Evolutionary conservation across 768 basidiomycete species (phyloP), one percentile per base, ranked within the genome.

Genomic region (Lepiota brunneoincarnata): DNA sequence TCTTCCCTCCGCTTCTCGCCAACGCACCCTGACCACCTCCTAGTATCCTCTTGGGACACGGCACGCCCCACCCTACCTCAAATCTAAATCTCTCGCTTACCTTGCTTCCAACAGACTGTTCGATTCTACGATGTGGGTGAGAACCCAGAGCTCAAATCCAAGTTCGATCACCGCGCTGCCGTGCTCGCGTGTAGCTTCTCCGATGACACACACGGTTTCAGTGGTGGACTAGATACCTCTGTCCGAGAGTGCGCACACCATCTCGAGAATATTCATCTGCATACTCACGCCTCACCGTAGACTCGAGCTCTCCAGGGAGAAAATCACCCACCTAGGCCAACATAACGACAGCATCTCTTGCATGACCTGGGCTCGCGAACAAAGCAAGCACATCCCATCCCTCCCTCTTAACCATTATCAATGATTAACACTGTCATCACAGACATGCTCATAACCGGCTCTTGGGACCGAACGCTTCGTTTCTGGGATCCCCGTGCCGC

Each of bases 11-110:
- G 81, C 28, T 98, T 89, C 69, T 91, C 93, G 18, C 89, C 93
- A 1, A 77, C 78, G 2, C 82, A 89, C 66, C 86, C 93, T 2
- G 78, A 88, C 51, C 84, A 88, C 17, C 72, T 98, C 1, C 72
- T 98, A 0, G 91, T 90, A 15, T 83, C 91, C 11, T 88, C 90
- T 56, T 98, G 96, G 96, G 96, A 98, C 69, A 83, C 90, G 20
- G 81, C 79, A 62, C 24, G 73, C 61, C 4, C 34, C 58, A 6
- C 41, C 21, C 17, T 39, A 54, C 50, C 52, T 45, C 42, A 21
- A 53, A 54, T 40, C 24, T 35, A 55, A 41, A 51, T 50, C 35
- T 24, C 7, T 39, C 43, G 51, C 54, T 59, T 26, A 9, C 12
- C 42, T 2, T 24, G 39, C 31, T 51, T 55, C 15, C 43, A 6